These are phyloP conservation scores for Haematococcus sp. DNA, from an alignment of 139 green algal species.

Conservation along the genomic window DNA sequence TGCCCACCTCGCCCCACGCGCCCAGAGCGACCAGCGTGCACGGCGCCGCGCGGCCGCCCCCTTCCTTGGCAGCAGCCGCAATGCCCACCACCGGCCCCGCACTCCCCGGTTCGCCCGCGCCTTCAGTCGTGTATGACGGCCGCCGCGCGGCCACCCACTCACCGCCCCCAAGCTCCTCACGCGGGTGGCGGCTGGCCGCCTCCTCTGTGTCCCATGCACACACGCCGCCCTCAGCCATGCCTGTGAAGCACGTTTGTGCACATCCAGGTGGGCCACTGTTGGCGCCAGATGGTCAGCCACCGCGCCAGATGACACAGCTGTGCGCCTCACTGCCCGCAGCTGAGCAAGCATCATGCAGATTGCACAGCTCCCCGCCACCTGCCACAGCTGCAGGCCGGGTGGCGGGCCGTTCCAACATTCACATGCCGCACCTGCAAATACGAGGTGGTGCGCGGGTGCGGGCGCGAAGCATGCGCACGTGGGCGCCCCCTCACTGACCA, in stretches of 20 bases:
- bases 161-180: constrained; percentile 1
- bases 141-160: constrained; percentile 12
- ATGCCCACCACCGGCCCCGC: constrained; percentile 22
- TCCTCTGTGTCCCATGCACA: constrained; percentile 58
- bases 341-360: not conserved
- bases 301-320: not conserved
- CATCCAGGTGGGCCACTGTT: not conserved
- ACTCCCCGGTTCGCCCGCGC: not conserved
- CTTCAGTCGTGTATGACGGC: constrained; percentile 43
- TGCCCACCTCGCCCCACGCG: constrained; percentile 31
- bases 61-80: constrained; percentile 9
- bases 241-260: constrained; percentile 12
- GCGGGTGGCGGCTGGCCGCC: constrained; percentile 25
- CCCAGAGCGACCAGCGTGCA: constrained; percentile 36
- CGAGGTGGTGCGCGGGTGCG: constrained; percentile 24
- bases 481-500: constrained; percentile 40
- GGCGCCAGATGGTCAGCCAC: not conserved
- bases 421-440: constrained; percentile 51
- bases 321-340: not conserved
- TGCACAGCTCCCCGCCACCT: too few species aligned
- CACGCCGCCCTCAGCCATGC: constrained; percentile 53
- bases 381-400: too few species aligned
- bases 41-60: constrained; percentile 14
- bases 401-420: too few species aligned
- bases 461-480: constrained; percentile 39